phyloP scores from a whole-genome alignment of 2,329 filamentous ascomycete genomes.

The Aspergillus sp. region DNA sequence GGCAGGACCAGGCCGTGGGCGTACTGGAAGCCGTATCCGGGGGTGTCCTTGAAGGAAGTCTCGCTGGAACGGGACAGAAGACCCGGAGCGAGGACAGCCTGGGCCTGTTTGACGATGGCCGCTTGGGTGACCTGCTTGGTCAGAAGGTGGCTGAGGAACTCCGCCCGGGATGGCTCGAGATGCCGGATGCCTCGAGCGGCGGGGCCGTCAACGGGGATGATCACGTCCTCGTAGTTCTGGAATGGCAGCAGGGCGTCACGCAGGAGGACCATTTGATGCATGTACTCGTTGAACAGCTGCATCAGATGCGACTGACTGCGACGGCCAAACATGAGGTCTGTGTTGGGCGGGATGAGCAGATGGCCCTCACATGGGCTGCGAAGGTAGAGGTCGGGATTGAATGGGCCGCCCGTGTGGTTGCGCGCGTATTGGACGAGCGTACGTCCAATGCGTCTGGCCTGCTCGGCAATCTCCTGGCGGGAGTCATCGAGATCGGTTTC shows the following conservation, averaged over 20 bases:
- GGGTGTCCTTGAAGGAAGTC: not conserved
- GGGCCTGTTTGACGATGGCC: constrained; percentile 9
- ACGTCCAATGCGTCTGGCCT: constrained; percentile 15
- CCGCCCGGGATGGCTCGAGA: constrained; percentile 9
- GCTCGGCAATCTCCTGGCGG: constrained; percentile 15
- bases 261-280: constrained; percentile 24
- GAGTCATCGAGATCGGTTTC: constrained; percentile 8
- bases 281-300: constrained; percentile 25
- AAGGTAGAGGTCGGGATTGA: constrained; percentile 13
- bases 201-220: constrained; percentile 15
- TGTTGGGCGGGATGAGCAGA: constrained; percentile 18
- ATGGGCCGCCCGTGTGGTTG: not conserved
- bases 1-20: constrained; percentile 20
- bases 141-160: constrained; percentile 16
- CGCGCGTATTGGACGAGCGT: constrained; percentile 16
- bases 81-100: constrained; percentile 12
- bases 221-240: constrained; percentile 19
- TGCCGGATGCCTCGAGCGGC: constrained; percentile 14
- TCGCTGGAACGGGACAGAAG: not conserved
- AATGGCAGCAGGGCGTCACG: constrained; percentile 21
- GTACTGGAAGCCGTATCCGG: constrained; percentile 27
- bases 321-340: constrained; percentile 19
- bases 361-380: constrained; percentile 21
- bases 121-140: constrained; percentile 16
- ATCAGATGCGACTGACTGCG: constrained; percentile 20